Evolutionary conservation across 1,284 basidiomycete species (phyloP), one percentile per base, ranked within the genome.

Genomic region (Cutaneotrichosporon sp.): DNA sequence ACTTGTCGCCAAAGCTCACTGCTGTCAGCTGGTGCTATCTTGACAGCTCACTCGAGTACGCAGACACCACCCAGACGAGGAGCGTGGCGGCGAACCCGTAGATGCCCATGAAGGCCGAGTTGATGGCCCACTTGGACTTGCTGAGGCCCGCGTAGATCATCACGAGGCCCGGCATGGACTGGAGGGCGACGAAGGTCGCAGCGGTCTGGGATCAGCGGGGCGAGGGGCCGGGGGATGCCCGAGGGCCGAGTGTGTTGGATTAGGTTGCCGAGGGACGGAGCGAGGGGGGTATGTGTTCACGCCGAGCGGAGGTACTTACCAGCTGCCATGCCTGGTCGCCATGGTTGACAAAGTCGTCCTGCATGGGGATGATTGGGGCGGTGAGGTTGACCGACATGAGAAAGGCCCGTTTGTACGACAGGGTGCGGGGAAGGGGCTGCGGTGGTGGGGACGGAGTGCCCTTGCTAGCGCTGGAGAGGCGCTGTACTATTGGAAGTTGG

Each of bases 91-190:
- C 45, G 45, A 47, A 47, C 5, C 22, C 45, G 45, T 47, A 47
- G 13, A 47, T 27, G 20, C 45, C 45, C 45, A 47, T 47, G 25
- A 47, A 47, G 10, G 45, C 45, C 22, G 45, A 47, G 22, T 47
- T 47, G 45, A 47, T 47, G 11, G 45, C 45, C 45, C 45, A 47
- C 45, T 47, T 47, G 45, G 45, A 24, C 45, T 47, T 47, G 45
- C 45, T 47, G 25, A 47, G 45, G 25, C 45, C 45, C 13, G 45
- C 45, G 24, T 47, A 47, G 14, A 47, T 47, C 45, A 47, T 47
- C 45, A 47, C 45, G 45, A 47, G 45, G 45, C 45, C 45, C 8
- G 45, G 45, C 20, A 47, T 24, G 24, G 45, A 24, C 45, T 47
- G 45, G 45, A 47, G 45, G 2, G 45, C 45, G 14, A 47, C 45